A percentile compares a stretch with the other conserved stretches of the same genome.
These are phyloP conservation scores for Fusarium sp. DNA, from an alignment of 2,329 filamentous ascomycete species.

Conservation along the genomic window DNA sequence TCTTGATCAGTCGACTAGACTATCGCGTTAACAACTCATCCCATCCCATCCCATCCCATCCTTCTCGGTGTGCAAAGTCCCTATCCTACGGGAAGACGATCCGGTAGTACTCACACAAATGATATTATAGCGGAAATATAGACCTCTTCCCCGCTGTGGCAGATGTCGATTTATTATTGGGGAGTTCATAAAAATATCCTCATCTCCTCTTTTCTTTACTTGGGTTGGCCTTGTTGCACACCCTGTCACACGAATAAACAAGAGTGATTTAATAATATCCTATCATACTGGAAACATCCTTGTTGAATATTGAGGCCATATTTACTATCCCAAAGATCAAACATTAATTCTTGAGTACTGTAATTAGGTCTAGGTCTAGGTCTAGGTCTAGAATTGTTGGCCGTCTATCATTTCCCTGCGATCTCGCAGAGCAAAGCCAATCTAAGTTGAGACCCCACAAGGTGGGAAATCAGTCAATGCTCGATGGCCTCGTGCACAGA, in stretches of 20 bases:
- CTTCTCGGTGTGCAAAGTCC: background rate
- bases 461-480: slow-evolving; percentile 35
- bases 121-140: background rate
- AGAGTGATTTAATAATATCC: background rate
- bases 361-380: background rate
- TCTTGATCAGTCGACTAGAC: slow-evolving; percentile 4
- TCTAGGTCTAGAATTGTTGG: background rate
- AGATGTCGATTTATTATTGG: background rate
- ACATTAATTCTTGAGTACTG: background rate
- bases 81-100: background rate
- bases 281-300: background rate
- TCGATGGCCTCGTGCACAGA: slow-evolving; percentile 7
- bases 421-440: background rate
- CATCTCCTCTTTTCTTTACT: slow-evolving; percentile 8
- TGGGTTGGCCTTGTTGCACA: slow-evolving; percentile 4
- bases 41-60: background rate
- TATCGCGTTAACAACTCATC: background rate
- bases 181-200: slow-evolving; percentile 9
- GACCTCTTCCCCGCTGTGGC: background rate
- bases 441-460: slow-evolving; percentile 24
- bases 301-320: slow-evolving; percentile 4
- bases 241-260: slow-evolving; percentile 15
- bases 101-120: background rate
- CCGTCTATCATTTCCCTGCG: slow-evolving; percentile 24
- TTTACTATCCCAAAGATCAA: slow-evolving; percentile 3